phyloP scores from a whole-genome alignment of 371 early-diverging fungal species.

The Capillidium heterosporum region DNA sequence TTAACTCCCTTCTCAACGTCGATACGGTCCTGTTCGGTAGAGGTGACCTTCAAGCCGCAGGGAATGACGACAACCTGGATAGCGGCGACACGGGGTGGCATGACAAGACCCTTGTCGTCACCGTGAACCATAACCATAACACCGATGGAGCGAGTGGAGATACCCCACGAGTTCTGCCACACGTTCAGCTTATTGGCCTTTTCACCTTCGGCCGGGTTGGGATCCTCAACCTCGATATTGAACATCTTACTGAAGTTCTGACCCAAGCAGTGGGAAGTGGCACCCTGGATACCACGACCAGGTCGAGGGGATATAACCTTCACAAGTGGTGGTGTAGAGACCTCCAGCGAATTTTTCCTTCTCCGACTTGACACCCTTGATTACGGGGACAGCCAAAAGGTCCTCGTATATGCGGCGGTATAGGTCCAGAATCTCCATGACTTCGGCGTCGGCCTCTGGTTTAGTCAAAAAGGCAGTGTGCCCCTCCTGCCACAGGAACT shows the following conservation, averaged over 20 bases:
- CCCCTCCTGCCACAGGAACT: conserved; percentile 99
- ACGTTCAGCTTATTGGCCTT: conserved; percentile 56
- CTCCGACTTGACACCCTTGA: conserved; percentile 97
- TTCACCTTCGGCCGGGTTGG: conserved; percentile 16
- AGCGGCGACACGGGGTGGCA: conserved; percentile 93
- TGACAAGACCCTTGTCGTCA: conserved; percentile 97
- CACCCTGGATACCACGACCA: conserved; percentile 99
- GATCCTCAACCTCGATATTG: conserved; percentile 65
- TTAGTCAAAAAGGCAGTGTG: conserved; percentile 97
- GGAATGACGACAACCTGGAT: conserved; percentile 93
- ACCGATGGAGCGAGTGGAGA: conserved; percentile 98
- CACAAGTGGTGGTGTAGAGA: conserved; percentile 95
- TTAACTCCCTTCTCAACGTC: conserved; percentile 46
- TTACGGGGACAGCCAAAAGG: conserved; percentile 96
- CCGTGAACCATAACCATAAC: conserved; percentile 99
- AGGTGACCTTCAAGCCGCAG: conserved; percentile 88
- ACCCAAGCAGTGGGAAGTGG: conserved; percentile 99
- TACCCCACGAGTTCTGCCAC: conserved; percentile 99
- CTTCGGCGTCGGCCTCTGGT: conserved; percentile 87
- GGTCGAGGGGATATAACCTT: conserved; percentile 96
- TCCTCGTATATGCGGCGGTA: conserved; percentile 96
- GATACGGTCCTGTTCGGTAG: conserved; percentile 48
- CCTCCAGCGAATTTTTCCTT: conserved; percentile 99
- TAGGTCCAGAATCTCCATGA: conserved; percentile 80
- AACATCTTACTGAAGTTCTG: conserved; percentile 99